Evolutionary conservation across 495 filamentous ascomycete genomes (phyloP).

Genomic region (Penicillium malachiteum): DNA sequence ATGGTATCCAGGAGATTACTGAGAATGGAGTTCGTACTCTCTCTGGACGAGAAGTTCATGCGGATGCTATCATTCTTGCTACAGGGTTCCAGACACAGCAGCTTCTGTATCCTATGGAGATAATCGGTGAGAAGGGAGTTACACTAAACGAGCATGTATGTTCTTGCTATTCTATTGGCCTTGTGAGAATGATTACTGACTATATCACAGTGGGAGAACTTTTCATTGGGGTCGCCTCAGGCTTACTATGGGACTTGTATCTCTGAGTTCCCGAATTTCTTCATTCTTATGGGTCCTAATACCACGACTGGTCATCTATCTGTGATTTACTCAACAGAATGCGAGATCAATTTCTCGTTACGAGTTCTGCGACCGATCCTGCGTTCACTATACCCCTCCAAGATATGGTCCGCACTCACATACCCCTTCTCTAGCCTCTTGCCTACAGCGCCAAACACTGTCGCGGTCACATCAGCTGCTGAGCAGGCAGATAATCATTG

Average conservation of each 20-base stretch:
- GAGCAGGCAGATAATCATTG: slow-evolving; percentile 11
- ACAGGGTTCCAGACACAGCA: slow-evolving; percentile 34
- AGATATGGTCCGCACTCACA: not conserved
- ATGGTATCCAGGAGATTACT: slow-evolving; percentile 32
- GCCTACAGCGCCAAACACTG: slow-evolving; percentile 12
- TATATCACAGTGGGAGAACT: slow-evolving; percentile 27
- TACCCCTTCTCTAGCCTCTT: slow-evolving; percentile 6
- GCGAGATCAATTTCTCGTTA: slow-evolving; percentile 48
- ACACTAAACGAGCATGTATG: slow-evolving; percentile 39
- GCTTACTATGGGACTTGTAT: slow-evolving; percentile 55
- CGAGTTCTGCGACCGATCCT: slow-evolving; percentile 8
- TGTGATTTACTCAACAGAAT: slow-evolving; percentile 50
- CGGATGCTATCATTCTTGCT: slow-evolving; percentile 49
- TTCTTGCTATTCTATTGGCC: not conserved
- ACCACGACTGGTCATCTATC: slow-evolving; percentile 53
- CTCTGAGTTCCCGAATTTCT: slow-evolving; percentile 57
- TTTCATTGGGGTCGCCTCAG: slow-evolving; percentile 44
- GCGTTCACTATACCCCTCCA: not conserved
- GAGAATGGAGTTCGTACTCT: slow-evolving; percentile 16
- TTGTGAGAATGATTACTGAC: too few relatives aligned
- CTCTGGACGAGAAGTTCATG: slow-evolving; percentile 33
- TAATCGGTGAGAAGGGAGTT: slow-evolving; percentile 42
- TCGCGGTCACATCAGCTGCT: slow-evolving; percentile 16
- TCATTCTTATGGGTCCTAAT: slow-evolving; percentile 57
- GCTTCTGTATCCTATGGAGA: slow-evolving; percentile 18